Conservation (phyloP, 306 rosid genomes). For the Fragaria iinumae region DNA sequence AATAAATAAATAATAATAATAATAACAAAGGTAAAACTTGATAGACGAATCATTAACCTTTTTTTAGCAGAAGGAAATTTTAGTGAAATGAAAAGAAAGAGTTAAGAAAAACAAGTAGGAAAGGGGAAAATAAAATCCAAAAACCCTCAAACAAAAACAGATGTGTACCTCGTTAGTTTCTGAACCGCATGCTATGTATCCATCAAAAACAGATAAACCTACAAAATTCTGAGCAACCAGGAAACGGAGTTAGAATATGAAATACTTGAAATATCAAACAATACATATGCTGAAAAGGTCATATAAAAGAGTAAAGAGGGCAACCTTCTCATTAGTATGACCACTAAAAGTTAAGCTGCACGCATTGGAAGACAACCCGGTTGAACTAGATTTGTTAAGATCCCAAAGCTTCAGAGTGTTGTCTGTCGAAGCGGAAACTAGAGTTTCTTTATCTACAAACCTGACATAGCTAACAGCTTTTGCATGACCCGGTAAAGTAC, state of each 20-base stretch:
- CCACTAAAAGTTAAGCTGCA: slow-evolving; percentile 57
- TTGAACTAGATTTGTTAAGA: slow-evolving; percentile 52
- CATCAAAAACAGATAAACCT: slow-evolving; percentile 66
- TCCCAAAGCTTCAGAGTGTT: slow-evolving; percentile 76
- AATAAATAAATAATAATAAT: neutral
- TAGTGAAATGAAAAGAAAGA: neutral
- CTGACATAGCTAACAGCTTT: slow-evolving; percentile 60
- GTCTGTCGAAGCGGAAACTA: slow-evolving; percentile 75
- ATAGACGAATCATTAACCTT: neutral
- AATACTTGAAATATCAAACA: neutral
- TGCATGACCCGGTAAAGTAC: slow-evolving; percentile 58
- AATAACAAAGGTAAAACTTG: slow-evolving; percentile 4
- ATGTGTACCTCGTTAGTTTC: slow-evolving; percentile 71
- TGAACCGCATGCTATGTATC: slow-evolving; percentile 69
- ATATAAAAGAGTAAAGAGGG: slow-evolving; percentile 7
- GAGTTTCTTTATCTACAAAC: slow-evolving; percentile 42
- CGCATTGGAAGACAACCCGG: slow-evolving; percentile 41
- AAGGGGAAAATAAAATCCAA: neutral
- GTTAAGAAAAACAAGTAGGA: neutral
- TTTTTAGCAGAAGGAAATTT: neutral
- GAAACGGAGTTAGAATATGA: slow-evolving; percentile 29
- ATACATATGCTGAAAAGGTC: neutral
- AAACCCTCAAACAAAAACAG: neutral
- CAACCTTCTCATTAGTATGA: slow-evolving; percentile 69
- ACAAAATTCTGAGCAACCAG: slow-evolving; percentile 58